Evolutionary conservation across 805 yeast species (phyloP).

Genomic region (Lachancea thermotolerans): DNA sequence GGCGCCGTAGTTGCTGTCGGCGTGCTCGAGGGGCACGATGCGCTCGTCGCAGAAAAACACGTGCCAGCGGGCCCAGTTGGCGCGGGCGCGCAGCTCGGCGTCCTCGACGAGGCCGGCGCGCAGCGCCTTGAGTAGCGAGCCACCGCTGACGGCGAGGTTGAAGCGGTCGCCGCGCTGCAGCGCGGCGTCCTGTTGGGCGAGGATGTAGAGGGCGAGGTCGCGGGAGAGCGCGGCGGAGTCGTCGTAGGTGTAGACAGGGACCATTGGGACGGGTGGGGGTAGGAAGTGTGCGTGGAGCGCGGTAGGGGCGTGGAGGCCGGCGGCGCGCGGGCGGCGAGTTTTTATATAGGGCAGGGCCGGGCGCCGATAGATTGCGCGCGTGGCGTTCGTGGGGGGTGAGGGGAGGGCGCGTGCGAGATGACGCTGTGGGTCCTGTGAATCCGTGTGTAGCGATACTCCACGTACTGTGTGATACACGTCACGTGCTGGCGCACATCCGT

Average conservation of each 20-base stretch:
- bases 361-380: not conserved
- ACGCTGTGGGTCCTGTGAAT: not conserved
- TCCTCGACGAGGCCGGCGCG: conserved; percentile 61
- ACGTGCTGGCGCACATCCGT: too few relatives aligned
- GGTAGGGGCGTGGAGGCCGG: too few relatives aligned
- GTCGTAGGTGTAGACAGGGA: conserved; percentile 35
- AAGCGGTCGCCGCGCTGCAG: conserved; percentile 43
- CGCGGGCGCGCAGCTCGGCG: conserved; percentile 35
- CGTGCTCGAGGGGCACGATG: conserved; percentile 72
- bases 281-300: not conserved
- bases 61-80: conserved; percentile 70
- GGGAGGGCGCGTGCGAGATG: not conserved
- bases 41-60: conserved; percentile 89
- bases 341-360: not conserved
- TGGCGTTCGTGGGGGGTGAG: not conserved
- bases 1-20: conserved; percentile 80
- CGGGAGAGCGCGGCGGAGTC: conserved; percentile 56
- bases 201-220: conserved; percentile 56
- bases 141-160: conserved; percentile 83
- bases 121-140: conserved; percentile 70
- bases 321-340: too few relatives aligned
- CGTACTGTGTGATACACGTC: too few relatives aligned
- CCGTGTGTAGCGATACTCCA: too few relatives aligned
- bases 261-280: conserved; percentile 29
- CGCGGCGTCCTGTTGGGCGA: conserved; percentile 56